phyloP scores from a whole-genome alignment of 345 rosid species.

The Arabidopsis thaliana region TAIR10.1 NC_003075.7:2665001-2665500 shows the following conservation, averaged over 20 bases:
- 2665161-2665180: constrained; percentile 89
- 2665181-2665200: constrained; percentile 75
- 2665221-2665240: constrained; percentile 63
- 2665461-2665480: constrained; percentile 56
- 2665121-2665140: constrained; percentile 56
- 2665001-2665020: constrained; percentile 53
- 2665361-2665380: constrained; percentile 70
- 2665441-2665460: constrained; percentile 57
- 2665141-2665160: constrained; percentile 58
- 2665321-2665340: constrained; percentile 83
- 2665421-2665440: constrained; percentile 74
- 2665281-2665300: constrained; percentile 68
- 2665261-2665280: constrained; percentile 55
- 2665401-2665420: constrained; percentile 85
- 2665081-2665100: constrained; percentile 85
- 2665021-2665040: constrained; percentile 75
- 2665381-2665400: constrained; percentile 86
- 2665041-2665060: constrained; percentile 92
- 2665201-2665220: constrained; percentile 61
- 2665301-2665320: constrained; percentile 90
- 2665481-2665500: constrained; percentile 21
- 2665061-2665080: constrained; percentile 83
- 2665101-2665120: constrained; percentile 59
- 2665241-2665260: constrained; percentile 75
- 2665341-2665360: constrained; percentile 58